Percentiles rank a stretch among this genome's conserved stretches.
Evolutionary conservation across 2,329 filamentous ascomycete genomes (phyloP).

Genomic region (Nemania bipapillata): DNA sequence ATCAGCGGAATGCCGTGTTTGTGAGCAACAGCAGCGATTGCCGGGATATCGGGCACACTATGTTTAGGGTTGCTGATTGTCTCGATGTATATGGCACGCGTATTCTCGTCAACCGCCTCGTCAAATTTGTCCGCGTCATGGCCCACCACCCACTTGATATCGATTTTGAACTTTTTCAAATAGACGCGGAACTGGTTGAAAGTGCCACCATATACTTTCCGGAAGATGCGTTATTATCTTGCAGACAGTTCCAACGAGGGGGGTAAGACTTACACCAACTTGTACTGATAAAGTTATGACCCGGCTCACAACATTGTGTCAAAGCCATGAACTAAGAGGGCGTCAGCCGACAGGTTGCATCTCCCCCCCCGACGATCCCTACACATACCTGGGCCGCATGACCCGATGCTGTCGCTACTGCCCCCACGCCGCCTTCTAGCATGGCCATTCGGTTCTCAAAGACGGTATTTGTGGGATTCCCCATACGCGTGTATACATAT

Average conservation of each 20-base stretch:
- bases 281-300: slow-evolving; percentile 53
- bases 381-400: slow-evolving; percentile 50
- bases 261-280: slow-evolving; percentile 49
- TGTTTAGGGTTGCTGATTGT: slow-evolving; percentile 52
- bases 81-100: slow-evolving; percentile 50
- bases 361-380: neutral
- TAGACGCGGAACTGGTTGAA: slow-evolving; percentile 56
- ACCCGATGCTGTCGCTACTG: slow-evolving; percentile 54
- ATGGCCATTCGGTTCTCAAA: slow-evolving; percentile 55
- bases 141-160: slow-evolving; percentile 53
- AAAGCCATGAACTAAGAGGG: slow-evolving; percentile 52
- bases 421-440: slow-evolving; percentile 54
- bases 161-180: slow-evolving; percentile 54
- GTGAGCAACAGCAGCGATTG: slow-evolving; percentile 70
- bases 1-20: slow-evolving; percentile 52
- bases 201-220: slow-evolving; percentile 52
- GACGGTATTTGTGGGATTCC: slow-evolving; percentile 54
- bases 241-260: neutral
- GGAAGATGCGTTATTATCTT: slow-evolving; percentile 24
- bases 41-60: slow-evolving; percentile 71
- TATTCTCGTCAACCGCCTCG: slow-evolving; percentile 49
- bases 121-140: slow-evolving; percentile 49
- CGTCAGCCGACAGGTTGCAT: slow-evolving; percentile 28
- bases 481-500: slow-evolving; percentile 55
- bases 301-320: slow-evolving; percentile 52